phyloP scores from a whole-genome alignment of 1,284 basidiomycete species.

The Singerocomus inundabilis region DNA sequence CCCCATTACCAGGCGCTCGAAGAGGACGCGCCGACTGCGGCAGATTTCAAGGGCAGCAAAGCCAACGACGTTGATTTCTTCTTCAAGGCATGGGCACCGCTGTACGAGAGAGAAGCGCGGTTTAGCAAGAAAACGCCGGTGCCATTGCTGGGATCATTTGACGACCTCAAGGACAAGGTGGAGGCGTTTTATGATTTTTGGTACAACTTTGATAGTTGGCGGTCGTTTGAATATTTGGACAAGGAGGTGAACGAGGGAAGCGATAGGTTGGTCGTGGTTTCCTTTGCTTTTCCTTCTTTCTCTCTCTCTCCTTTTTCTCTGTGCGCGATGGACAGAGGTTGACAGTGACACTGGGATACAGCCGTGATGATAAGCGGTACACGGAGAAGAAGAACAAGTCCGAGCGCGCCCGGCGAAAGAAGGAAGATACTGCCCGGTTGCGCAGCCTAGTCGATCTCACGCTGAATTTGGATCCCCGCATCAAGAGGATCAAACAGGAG shows the following conservation, averaged over 20 bases:
- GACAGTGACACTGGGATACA: conserved; percentile 31
- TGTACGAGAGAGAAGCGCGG: conserved; percentile 89
- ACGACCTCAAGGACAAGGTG: conserved; percentile 80
- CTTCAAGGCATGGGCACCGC: conserved; percentile 63
- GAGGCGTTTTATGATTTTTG: conserved; percentile 98
- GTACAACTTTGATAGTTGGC: conserved; percentile 99
- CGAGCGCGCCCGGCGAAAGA: conserved; percentile 94
- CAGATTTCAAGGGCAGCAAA: conserved; percentile 57
- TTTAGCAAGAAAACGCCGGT: conserved; percentile 92
- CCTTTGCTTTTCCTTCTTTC: background rate
- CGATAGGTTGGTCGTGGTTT: conserved; percentile 67
- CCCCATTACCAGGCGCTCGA: conserved; percentile 73
- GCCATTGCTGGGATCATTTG: conserved; percentile 72
- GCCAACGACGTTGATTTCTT: conserved; percentile 54
- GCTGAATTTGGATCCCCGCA: conserved; percentile 87
- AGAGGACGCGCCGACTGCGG: conserved; percentile 71
- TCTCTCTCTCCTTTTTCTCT: background rate
- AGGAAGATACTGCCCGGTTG: conserved; percentile 94
- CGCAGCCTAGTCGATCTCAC: conserved; percentile 88
- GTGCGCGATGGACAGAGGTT: background rate
- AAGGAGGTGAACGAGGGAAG: conserved; percentile 99
- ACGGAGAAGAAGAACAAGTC: conserved; percentile 99
- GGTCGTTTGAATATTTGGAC: conserved; percentile 97
- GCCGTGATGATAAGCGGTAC: conserved; percentile 98
- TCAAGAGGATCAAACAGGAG: conserved; percentile 96